phyloP scores from a whole-genome alignment of 257 asterid genomes.

The Forsythia viridissima region DNA sequence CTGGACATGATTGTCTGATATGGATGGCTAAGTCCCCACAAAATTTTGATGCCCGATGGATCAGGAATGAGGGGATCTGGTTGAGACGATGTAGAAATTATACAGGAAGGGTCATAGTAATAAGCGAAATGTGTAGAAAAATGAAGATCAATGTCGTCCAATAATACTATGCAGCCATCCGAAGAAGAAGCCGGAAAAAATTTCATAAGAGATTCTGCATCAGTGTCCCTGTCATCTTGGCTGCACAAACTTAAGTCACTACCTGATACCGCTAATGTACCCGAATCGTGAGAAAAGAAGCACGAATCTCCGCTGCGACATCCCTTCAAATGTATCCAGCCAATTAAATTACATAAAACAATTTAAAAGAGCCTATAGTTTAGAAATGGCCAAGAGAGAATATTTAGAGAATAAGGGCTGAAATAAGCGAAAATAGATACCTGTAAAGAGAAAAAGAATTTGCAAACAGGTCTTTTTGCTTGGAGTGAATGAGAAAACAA shows the following conservation, averaged over 20 bases:
- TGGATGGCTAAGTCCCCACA: constrained; percentile 74
- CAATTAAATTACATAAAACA: constrained; percentile 4
- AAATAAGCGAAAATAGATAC: constrained; percentile 36
- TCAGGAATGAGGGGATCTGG: constrained; percentile 32
- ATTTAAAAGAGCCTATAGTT: neutral
- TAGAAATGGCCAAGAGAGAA: neutral
- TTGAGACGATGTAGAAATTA: constrained; percentile 63
- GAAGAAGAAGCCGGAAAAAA: constrained; percentile 60
- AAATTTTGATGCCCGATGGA: constrained; percentile 51
- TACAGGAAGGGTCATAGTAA: constrained; percentile 48
- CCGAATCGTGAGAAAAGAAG: constrained; percentile 72
- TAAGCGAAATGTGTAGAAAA: constrained; percentile 56
- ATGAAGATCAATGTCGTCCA: constrained; percentile 70
- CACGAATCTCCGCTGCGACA: constrained; percentile 84
- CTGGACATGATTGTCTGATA: constrained; percentile 57
- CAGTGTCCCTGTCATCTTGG: constrained; percentile 49
- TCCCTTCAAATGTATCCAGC: constrained; percentile 61
- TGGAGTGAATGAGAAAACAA: constrained; percentile 70
- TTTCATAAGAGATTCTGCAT: constrained; percentile 48
- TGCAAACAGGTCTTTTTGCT: constrained; percentile 68
- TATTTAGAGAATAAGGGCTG: constrained; percentile 1
- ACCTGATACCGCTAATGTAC: constrained; percentile 31
- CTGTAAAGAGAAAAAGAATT: constrained; percentile 86
- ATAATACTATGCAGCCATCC: constrained; percentile 55
- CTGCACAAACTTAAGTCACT: constrained; percentile 40